These are phyloP conservation scores for Mycena sanguinolenta DNA, from an alignment of 768 basidiomycete genomes.

Conservation along the genomic window DNA sequence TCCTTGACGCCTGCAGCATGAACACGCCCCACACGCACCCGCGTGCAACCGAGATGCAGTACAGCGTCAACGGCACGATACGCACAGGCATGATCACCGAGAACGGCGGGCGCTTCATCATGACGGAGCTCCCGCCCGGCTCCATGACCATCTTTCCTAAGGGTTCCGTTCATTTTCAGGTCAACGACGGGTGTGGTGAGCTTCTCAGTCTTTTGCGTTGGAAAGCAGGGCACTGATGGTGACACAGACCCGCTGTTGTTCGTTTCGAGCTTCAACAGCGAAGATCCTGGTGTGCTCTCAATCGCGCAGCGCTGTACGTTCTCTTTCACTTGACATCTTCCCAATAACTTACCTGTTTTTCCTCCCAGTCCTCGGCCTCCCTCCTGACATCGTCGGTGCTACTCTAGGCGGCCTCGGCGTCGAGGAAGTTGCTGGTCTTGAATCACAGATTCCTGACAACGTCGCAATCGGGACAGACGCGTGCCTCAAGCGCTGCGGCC, in stretches of 20 bases:
- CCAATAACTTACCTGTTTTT: not conserved
- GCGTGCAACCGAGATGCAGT: slow-evolving; percentile 40
- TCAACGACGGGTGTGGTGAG: slow-evolving; percentile 38
- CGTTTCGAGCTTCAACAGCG: slow-evolving; percentile 36
- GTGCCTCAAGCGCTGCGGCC: slow-evolving; percentile 33
- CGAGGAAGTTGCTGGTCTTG: slow-evolving; percentile 29
- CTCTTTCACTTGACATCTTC: not conserved
- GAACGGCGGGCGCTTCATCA: slow-evolving; percentile 37
- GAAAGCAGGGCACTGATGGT: slow-evolving; percentile 18
- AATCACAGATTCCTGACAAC: slow-evolving; percentile 36
- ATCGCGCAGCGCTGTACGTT: slow-evolving; percentile 38
- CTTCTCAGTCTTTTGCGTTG: slow-evolving; percentile 30
- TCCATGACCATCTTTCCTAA: slow-evolving; percentile 36
- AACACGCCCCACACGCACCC: slow-evolving; percentile 41
- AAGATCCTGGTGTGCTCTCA: slow-evolving; percentile 34
- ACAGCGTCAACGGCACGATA: slow-evolving; percentile 38
- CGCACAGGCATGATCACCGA: slow-evolving; percentile 41
- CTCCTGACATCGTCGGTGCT: slow-evolving; percentile 37
- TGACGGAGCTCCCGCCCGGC: slow-evolving; percentile 34
- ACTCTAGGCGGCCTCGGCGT: slow-evolving; percentile 37
- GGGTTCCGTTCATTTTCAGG: slow-evolving; percentile 39
- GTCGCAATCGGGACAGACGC: slow-evolving; percentile 26
- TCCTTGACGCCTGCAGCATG: slow-evolving; percentile 37
- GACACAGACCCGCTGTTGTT: slow-evolving; percentile 33
- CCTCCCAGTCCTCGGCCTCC: slow-evolving; percentile 37